Conservation (phyloP, 2,329 filamentous ascomycete genomes). For the Aspergillus piperis region DNA sequence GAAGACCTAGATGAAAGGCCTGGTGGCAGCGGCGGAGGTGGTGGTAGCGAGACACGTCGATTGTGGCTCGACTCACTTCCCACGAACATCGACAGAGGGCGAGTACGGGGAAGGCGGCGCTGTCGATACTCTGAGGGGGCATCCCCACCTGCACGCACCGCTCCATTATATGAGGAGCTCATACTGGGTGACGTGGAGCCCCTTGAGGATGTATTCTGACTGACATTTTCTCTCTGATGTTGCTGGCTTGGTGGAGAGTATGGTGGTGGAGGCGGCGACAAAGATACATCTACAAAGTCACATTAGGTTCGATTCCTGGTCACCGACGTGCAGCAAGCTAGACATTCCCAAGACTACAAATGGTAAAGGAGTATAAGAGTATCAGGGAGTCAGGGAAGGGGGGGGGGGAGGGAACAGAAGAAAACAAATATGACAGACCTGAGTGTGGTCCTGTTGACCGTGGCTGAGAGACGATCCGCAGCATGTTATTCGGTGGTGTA, state of each 20-base stretch:
- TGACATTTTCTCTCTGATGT: constrained; percentile 21
- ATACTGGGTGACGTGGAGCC: constrained; percentile 23
- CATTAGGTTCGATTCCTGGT: constrained; percentile 11
- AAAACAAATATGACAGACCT: constrained; percentile 30
- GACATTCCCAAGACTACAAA: neutral
- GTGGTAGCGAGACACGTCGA: constrained; percentile 35
- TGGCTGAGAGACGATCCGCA: constrained; percentile 29
- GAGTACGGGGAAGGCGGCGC: constrained; percentile 29
- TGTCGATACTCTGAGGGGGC: constrained; percentile 27
- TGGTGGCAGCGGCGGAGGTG: constrained; percentile 40
- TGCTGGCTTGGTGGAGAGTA: constrained; percentile 40
- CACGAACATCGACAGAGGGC: constrained; percentile 37
- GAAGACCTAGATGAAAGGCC: constrained; percentile 35
- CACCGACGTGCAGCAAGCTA: neutral
- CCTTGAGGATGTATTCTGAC: constrained; percentile 14
- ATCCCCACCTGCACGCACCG: constrained; percentile 22
- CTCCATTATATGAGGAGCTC: constrained; percentile 20
- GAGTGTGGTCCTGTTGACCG: constrained; percentile 30
- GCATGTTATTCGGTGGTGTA: constrained; percentile 31
- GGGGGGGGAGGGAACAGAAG: neutral
- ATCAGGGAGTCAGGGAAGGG: neutral
- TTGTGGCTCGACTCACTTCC: constrained; percentile 27
- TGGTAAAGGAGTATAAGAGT: neutral
- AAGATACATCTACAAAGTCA: constrained; percentile 26
- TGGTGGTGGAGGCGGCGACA: constrained; percentile 41